Evolutionary conservation across 371 early-diverging fungal species (phyloP), one percentile per base, ranked within the genome.

Genomic region (Chytridium lagenaria): DNA sequence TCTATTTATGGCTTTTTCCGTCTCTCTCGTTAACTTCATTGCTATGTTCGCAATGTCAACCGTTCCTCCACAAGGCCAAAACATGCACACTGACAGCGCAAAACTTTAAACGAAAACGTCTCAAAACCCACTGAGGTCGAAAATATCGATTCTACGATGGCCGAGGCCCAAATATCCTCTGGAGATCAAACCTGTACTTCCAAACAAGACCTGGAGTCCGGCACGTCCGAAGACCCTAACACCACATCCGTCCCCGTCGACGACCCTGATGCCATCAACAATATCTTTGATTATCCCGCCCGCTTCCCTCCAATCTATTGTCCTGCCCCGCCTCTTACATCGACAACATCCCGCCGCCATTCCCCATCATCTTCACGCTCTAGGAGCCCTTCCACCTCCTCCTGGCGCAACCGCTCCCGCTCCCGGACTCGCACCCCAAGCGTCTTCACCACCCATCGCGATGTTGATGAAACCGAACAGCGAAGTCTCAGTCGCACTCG

Each of bases 1-100:
- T 5, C 67, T 72, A 3, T 72, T 72, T 36, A 36, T 65, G 31
- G 39, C 55, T 23, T 5, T 72, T 23, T 38, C 55, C 12, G 57
- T 44, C 0, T 50, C 33, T 15, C 39, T 31, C 23, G 59, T 72
- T 38, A 72, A 72, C 50, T 15, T 65, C 16, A 22, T 72, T 26
- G 65, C 57, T 5, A 40, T 44, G 22, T 26, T 66, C 30, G 40
- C 66, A 5, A 66, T 66, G 66, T 66, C 40, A 33, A 44, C 26
- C 40, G 66, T 28, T 19, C 63, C 36, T 38, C 63, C 23, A 33
- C 63, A 5, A 3, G 5, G 23, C 12, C 12, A 52, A 26, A 52
- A 5, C 55, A 52, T 12, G 55, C 55, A 44, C 44, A 19, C 44
- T 12, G 55, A n/a, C 55, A n/a, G n/a, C n/a, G n/a, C n/a, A n/a